phyloP scores from a whole-genome alignment of 1,284 basidiomycete species.

The Singerocomus inundabilis region DNA sequence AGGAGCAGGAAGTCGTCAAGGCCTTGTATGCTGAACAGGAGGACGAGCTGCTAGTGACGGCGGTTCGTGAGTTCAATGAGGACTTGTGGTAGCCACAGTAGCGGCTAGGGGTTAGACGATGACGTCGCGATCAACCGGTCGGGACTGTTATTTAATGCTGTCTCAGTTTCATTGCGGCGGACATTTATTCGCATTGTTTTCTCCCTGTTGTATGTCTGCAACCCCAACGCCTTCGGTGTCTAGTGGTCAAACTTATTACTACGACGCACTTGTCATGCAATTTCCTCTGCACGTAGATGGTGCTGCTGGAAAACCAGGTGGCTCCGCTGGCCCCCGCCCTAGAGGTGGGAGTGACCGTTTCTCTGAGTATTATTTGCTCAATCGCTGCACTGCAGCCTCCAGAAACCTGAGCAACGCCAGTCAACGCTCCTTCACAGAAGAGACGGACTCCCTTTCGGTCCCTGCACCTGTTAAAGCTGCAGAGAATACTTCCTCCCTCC shows the following conservation, averaged over 20 bases:
- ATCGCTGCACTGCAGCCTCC: slow-evolving; percentile 1
- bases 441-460: background rate
- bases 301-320: background rate
- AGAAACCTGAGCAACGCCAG: background rate
- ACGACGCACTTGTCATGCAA: slow-evolving; percentile 30
- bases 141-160: slow-evolving; percentile 25
- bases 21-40: slow-evolving; percentile 68
- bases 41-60: slow-evolving; percentile 44
- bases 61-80: slow-evolving; percentile 25
- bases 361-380: background rate
- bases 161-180: slow-evolving; percentile 1
- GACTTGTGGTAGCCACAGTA: slow-evolving; percentile 20
- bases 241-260: slow-evolving; percentile 25
- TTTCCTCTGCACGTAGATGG: background rate
- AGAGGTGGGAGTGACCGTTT: slow-evolving; percentile 2
- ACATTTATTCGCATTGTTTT: background rate
- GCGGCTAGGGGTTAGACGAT: slow-evolving; percentile 18
- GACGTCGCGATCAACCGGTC: slow-evolving; percentile 21
- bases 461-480: background rate
- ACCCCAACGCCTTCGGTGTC: slow-evolving; percentile 16
- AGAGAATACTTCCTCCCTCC: slow-evolving; percentile 19
- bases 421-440: background rate
- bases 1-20: slow-evolving; percentile 75
- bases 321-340: background rate
- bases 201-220: slow-evolving; percentile 18